Evolutionary conservation across 441 rosid genomes (phyloP).

Genomic region (Francoa sonchifolia): DNA sequence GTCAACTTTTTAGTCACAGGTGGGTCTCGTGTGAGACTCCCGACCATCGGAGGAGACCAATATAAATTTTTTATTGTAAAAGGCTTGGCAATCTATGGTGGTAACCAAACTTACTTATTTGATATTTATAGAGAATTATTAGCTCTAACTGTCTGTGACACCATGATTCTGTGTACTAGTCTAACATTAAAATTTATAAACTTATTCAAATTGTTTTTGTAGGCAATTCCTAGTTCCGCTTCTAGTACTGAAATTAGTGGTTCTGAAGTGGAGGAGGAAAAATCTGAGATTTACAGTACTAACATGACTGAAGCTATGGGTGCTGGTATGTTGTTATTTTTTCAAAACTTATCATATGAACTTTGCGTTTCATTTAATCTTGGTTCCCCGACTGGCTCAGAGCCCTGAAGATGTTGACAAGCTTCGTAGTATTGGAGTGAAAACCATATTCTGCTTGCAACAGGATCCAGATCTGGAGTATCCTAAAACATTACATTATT

Average conservation of each 20-base stretch:
- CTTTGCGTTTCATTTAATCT: conserved; percentile 3
- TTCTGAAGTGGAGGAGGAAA: conserved; percentile 39
- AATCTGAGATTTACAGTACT: conserved; percentile 68
- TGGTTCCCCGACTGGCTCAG: conserved; percentile 24
- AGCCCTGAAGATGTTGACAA: conserved; percentile 77
- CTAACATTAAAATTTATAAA: too few species aligned
- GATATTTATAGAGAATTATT: too few species aligned
- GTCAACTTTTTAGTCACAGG: too few species aligned
- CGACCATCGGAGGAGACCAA: too few species aligned
- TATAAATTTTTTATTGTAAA: too few species aligned
- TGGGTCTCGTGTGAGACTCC: too few species aligned
- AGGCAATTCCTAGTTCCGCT: conserved; percentile 64
- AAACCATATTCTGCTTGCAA: conserved; percentile 88
- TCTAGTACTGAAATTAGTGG: conserved; percentile 44
- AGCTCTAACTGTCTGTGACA: too few species aligned
- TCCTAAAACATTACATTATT: conserved; percentile 27
- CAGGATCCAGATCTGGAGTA: conserved; percentile 88
- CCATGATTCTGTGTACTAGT: too few species aligned
- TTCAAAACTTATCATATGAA: too few species aligned
- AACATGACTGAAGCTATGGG: conserved; percentile 98
- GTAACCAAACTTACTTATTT: too few species aligned
- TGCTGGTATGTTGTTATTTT: conserved; percentile 43
- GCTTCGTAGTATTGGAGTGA: conserved; percentile 74
- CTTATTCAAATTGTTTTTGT: conserved; percentile 3
- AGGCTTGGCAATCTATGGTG: too few species aligned